Evolutionary conservation across 1,284 basidiomycete species (phyloP), one percentile per base, ranked within the genome.

Genomic region (Tremellales sp.): DNA sequence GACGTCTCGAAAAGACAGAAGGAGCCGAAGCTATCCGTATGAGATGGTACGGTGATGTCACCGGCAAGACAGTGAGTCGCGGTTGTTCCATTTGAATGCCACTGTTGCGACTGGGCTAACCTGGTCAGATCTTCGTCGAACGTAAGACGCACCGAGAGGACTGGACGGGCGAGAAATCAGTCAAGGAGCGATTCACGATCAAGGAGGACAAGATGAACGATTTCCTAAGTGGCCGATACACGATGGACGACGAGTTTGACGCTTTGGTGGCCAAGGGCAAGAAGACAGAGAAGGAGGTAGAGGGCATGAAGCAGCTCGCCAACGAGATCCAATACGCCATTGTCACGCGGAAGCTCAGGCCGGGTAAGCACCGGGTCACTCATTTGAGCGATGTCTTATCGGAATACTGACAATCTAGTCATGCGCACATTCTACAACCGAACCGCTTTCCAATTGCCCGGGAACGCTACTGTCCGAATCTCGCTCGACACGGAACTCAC

Each of bases 341-440:
- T 27, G 73, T 92, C 51, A 87, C 86, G n/a, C 84, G 89, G 70
- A 84, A 86, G 59, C 78, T 98, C 23, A 73, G 79, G 48, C 92
- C 91, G 45, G 87, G 89, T 87, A 49, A 57, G 80, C 74, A 2
- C 23, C 15, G 3, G n/a, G 22, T 43, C 27, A 24, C 29, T 42
- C 39, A 45, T 23, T 27, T 26, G 50, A 41, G 17, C 22, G 31
- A 31, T 17, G 5, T 3, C 11, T n/a, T 15, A n/a, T n/a, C n/a
- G n/a, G n/a, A n/a, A n/a, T n/a, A 36, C 35, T 49, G 31, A 33
- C 19, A 40, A 25, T 22, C 45, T 64, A 85, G 94, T 97, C 37
- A 86, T 97, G 86, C 83, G 94, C 27, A 91, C 92, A n/a, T 98
- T 97, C 77, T 98, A 98, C 79, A 97, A 97, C 72, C 87, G 94